Conservation (phyloP, 2,329 filamentous ascomycete species). For the Xylariaceae sp. region DNA sequence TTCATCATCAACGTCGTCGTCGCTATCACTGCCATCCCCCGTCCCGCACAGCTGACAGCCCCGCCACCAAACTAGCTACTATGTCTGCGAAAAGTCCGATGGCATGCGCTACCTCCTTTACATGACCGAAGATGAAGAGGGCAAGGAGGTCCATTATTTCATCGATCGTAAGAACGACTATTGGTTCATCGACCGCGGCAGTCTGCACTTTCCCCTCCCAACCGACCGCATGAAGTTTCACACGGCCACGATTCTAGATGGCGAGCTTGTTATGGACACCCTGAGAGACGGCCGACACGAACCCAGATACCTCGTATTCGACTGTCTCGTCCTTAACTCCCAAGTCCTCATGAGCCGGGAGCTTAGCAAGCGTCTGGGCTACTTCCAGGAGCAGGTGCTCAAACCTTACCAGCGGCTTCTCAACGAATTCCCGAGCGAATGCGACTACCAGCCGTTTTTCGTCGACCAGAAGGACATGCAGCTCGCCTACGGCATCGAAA, state of each 20-base stretch:
- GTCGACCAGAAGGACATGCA: slow-evolving; percentile 88
- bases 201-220: slow-evolving; percentile 74
- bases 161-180: slow-evolving; percentile 99
- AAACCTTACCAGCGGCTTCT: slow-evolving; percentile 62
- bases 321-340: slow-evolving; percentile 78
- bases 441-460: slow-evolving; percentile 66
- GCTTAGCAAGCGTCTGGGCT: slow-evolving; percentile 82
- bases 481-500: slow-evolving; percentile 78
- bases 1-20: neutral
- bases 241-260: slow-evolving; percentile 77
- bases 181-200: slow-evolving; percentile 67
- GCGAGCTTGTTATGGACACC: slow-evolving; percentile 86
- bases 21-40: neutral
- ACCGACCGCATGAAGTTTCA: slow-evolving; percentile 65
- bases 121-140: slow-evolving; percentile 61
- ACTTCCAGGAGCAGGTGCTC: slow-evolving; percentile 74
- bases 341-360: slow-evolving; percentile 71
- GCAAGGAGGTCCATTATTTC: slow-evolving; percentile 72
- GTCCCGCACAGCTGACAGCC: slow-evolving; percentile 1
- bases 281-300: slow-evolving; percentile 60
- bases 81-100: slow-evolving; percentile 97
- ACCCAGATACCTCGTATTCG: slow-evolving; percentile 86
- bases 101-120: slow-evolving; percentile 95
- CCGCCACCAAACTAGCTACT: slow-evolving; percentile 59
- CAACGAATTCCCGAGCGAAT: slow-evolving; percentile 62